Conservation (phyloP, 2,329 filamentous ascomycete species). For the Moelleriella libera region DNA sequence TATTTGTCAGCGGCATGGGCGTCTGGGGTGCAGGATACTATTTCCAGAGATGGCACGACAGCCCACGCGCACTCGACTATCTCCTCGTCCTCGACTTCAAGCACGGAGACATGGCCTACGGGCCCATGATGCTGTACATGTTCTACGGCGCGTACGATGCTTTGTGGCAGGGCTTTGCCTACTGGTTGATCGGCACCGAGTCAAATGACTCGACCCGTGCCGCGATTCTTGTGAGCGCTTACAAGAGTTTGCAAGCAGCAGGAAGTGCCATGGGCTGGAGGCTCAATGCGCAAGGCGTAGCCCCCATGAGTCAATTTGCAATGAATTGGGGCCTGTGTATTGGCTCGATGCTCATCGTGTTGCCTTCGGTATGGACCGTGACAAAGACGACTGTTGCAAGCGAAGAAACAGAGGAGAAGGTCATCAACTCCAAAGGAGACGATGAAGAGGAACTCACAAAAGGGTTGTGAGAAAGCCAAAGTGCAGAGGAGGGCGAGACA, state of each 20-base stretch:
- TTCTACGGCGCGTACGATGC: conserved; percentile 58
- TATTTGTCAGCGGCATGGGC: conserved; percentile 34
- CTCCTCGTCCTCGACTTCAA: conserved; percentile 33
- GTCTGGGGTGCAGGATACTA: conserved; percentile 48
- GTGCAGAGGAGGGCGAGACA: not conserved
- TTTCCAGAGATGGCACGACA: conserved; percentile 45
- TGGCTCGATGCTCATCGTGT: conserved; percentile 23
- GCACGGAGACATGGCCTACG: conserved; percentile 33
- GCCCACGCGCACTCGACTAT: conserved; percentile 19
- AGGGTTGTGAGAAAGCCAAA: not conserved
- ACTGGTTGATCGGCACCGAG: conserved; percentile 40
- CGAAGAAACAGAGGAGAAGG: conserved; percentile 9
- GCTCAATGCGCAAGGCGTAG: conserved; percentile 20
- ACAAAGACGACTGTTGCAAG: conserved; percentile 9
- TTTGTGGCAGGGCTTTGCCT: conserved; percentile 50
- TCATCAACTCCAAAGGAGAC: not conserved
- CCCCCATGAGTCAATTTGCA: conserved; percentile 25
- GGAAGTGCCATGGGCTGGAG: conserved; percentile 32
- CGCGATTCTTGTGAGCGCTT: conserved; percentile 29
- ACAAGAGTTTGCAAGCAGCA: conserved; percentile 28
- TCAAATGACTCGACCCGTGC: conserved; percentile 25
- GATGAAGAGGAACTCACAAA: not conserved
- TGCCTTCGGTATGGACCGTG: conserved; percentile 27
- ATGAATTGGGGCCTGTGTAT: conserved; percentile 32
- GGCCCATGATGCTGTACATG: conserved; percentile 56